Evolutionary conservation across 345 rosid species (phyloP), one percentile per base, ranked within the genome.

Genomic region (Cardamine chenopodiifolia): DNA sequence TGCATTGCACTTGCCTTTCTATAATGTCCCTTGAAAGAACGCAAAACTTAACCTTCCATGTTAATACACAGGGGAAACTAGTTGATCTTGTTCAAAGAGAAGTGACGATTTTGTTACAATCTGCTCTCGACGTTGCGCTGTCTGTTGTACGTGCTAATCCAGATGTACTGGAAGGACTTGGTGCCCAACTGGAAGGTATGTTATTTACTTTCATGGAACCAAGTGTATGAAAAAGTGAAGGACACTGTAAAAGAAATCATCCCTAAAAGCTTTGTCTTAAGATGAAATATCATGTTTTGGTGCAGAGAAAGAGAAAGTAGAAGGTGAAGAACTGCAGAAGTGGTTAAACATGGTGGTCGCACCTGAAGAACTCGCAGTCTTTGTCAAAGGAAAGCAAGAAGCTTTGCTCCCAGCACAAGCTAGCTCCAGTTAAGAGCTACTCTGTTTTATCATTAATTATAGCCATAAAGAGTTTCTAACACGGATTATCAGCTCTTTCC

Each of bases 21-120:
- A 20, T 7, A 1, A 6, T 54, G 34, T 37, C 15, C 28, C 17
- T 63, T 62, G 29, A 62, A 44, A 56, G 62, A 73, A 73, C 17
- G 50, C 29, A 25, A 17, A 20, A 18, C 3, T 57, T 28, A 56
- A 56, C 15, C 35, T 72, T 58, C 6, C 28, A 22, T 58, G 37
- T 63, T n/a, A 28, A n/a, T 23, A 2, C 25, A 74, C 89, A 92
- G 99, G 98, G 99, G 52, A 88, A 84, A 68, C 89, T 95, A 42
- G 94, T 90, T 69, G 94, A 90, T 78, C 94, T 95, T 61, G 99
- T 92, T 73, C 98, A 95, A 85, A 70, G 79, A 67, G 99, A 92
- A 84, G 99, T 95, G 68, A 92, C 82, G 67, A 77, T 55, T 56
- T 72, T 95, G 80, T 80, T 95, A 68, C 98, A 89, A 60, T 87